Evolutionary conservation across 371 early-diverging fungal species (phyloP).

Genomic region (Mucor saturninus): DNA sequence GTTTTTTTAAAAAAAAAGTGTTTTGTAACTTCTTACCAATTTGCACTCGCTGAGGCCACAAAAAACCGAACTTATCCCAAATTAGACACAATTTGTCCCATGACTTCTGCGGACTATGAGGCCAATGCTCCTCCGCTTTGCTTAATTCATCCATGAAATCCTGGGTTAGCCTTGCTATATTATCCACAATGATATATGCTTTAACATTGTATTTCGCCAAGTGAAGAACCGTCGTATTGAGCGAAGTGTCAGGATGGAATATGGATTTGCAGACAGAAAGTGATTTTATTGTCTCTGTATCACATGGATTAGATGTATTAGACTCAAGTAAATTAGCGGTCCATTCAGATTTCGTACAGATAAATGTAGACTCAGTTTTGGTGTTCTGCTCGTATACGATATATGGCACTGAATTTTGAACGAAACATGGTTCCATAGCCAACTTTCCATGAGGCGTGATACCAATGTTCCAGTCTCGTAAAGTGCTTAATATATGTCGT

Average conservation of each 20-base stretch:
- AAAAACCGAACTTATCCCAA: slow-evolving; percentile 21
- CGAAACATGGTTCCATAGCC: slow-evolving; percentile 14
- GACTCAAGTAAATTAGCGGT: slow-evolving; percentile 14
- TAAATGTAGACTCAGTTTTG: neutral
- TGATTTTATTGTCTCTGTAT: slow-evolving; percentile 11
- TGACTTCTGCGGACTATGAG: slow-evolving; percentile 12
- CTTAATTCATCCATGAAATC: slow-evolving; percentile 13
- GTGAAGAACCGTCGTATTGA: neutral
- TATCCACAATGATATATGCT: slow-evolving; percentile 4
- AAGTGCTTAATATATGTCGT: slow-evolving; percentile 7
- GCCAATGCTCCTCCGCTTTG: slow-evolving; percentile 18
- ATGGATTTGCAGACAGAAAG: slow-evolving; percentile 6
- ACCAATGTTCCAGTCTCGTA: slow-evolving; percentile 16
- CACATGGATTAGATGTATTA: slow-evolving; percentile 6
- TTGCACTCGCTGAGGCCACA: slow-evolving; percentile 11
- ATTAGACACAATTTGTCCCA: slow-evolving; percentile 18
- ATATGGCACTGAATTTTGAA: slow-evolving; percentile 18
- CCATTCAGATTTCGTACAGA: slow-evolving; percentile 14
- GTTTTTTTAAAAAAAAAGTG: neutral
- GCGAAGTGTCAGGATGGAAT: neutral
- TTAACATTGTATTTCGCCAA: neutral
- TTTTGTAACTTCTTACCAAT: neutral
- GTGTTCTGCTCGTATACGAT: neutral
- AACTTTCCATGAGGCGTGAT: slow-evolving; percentile 13
- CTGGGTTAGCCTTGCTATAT: slow-evolving; percentile 16